These are phyloP conservation scores for Lycium barbarum DNA, from an alignment of 257 asterid genomes.

Conservation along the genomic window DNA sequence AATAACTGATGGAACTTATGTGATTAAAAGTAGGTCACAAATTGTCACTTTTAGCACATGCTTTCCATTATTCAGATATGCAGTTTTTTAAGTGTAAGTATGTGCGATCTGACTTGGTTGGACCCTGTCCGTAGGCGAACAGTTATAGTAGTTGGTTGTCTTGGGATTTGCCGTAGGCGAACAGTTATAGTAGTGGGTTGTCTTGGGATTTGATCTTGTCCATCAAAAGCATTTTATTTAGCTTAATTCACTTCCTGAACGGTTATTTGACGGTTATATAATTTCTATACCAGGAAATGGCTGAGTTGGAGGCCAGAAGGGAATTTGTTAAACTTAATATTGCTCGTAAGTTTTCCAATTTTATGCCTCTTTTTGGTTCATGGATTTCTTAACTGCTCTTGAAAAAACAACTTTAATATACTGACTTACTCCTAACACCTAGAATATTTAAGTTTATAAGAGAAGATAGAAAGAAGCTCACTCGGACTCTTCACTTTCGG, in stretches of 20 bases:
- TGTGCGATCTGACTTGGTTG: background rate
- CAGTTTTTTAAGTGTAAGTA: background rate
- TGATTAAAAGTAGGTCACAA: background rate
- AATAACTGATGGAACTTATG: background rate
- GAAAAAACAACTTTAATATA: background rate
- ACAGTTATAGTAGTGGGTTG: background rate
- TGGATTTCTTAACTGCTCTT: background rate
- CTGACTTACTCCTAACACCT: conserved; percentile 14
- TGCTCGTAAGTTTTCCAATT: conserved; percentile 69
- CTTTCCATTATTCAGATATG: conserved; percentile 8
- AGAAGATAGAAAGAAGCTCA: background rate
- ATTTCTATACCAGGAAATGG: conserved; percentile 76
- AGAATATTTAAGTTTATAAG: background rate
- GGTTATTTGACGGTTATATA: conserved; percentile 12
- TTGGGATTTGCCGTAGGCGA: background rate
- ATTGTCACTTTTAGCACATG: background rate
- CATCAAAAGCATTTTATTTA: background rate
- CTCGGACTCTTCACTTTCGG: too few species aligned
- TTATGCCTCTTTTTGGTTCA: conserved; percentile 17
- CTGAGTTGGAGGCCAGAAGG: conserved; percentile 88
- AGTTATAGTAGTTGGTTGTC: background rate
- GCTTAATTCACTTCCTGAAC: background rate
- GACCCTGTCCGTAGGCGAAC: background rate
- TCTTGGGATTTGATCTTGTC: background rate
- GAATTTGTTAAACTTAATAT: conserved; percentile 78